Evolutionary conservation across 495 filamentous ascomycete species (phyloP), one percentile per base, ranked within the genome.

Genomic region (Hyaloscypha hepaticicola): DNA sequence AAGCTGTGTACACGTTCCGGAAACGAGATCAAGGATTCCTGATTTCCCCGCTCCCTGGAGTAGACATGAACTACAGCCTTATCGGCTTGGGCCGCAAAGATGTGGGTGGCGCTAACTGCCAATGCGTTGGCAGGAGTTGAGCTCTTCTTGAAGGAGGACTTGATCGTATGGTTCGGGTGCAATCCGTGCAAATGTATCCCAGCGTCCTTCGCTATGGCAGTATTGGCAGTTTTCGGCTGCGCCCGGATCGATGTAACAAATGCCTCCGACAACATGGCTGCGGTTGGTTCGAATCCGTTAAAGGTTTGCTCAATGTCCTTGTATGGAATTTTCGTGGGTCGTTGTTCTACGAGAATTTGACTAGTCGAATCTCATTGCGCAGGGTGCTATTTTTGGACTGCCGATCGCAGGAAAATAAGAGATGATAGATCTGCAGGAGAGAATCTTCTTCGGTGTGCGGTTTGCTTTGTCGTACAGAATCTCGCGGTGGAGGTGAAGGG

Each of bases 1-100:
- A 94, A 75, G 77, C 89, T 90, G 68, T 83, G 89, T 72, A 95
- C 92, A 69, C 88, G 85, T 76, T 96, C 93, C 7, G 85, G 87
- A 65, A 97, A 96, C 3, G 92, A 89, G 11, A 96, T 85, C 24
- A 90, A 80, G 7, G 90, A 88, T 75, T 97, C 94, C 71, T 96
- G 90, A 67, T 89, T 95, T 19, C 90, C 90, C 53, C 89, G 90
- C 60, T 88, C 82, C 55, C 92, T 83, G 58, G 84, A 90, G 73
- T 97, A 98, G 59, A 99, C 90, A 77, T 97, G 91, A 6, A 99
- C 81, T 29, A 96, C 88, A 1, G 92, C 91, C 75, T 97, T 98
- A 41, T 91, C 93, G 16, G 85, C 83, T 72, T 99, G 95, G 8
- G 90, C 94, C 2, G 94, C 87, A 70, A 96, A 99, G 34, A 98